phyloP scores from a whole-genome alignment of 192 early-diverging fungal genomes.

The Coemansia sp. region DNA sequence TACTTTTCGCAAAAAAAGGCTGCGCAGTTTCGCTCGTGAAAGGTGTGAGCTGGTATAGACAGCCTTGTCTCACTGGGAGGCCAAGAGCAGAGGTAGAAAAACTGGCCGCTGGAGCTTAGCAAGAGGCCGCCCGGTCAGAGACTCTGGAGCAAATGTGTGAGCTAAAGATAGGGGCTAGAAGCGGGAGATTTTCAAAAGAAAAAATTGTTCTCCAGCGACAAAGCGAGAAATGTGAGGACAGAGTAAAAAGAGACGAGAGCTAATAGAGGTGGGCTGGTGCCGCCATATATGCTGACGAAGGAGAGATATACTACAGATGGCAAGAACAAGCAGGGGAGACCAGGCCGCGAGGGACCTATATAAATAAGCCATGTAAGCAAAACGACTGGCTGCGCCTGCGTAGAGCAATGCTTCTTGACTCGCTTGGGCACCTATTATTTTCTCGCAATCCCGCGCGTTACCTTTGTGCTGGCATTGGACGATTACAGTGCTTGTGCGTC shows the following conservation, averaged over 20 bases:
- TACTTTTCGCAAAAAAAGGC: not conserved
- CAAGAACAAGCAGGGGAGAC: not conserved
- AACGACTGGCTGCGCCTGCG: slow-evolving; percentile 2
- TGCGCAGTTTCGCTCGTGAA: not conserved
- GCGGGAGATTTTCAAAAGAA: not conserved
- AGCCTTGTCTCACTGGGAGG: not conserved
- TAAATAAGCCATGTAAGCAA: slow-evolving; percentile 1
- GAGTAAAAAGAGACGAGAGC: not conserved
- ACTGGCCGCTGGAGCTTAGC: not conserved
- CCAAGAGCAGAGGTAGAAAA: not conserved
- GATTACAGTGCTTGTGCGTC: slow-evolving; percentile 2
- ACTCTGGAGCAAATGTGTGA: not conserved
- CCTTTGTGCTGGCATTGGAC: slow-evolving; percentile 7
- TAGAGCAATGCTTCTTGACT: not conserved
- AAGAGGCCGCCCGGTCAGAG: not conserved
- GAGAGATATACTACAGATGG: slow-evolving; percentile 1
- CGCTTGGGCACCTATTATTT: not conserved
- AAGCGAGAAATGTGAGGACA: not conserved
- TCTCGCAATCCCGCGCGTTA: not conserved
- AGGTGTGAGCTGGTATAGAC: not conserved
- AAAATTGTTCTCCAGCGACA: not conserved
- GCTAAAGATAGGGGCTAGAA: not conserved
- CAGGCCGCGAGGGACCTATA: not conserved
- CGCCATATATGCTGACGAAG: not conserved
- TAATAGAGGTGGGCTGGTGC: not conserved